Evolutionary conservation across 331 rosid species (phyloP).

Genomic region (Phaseolus coccineus): DNA sequence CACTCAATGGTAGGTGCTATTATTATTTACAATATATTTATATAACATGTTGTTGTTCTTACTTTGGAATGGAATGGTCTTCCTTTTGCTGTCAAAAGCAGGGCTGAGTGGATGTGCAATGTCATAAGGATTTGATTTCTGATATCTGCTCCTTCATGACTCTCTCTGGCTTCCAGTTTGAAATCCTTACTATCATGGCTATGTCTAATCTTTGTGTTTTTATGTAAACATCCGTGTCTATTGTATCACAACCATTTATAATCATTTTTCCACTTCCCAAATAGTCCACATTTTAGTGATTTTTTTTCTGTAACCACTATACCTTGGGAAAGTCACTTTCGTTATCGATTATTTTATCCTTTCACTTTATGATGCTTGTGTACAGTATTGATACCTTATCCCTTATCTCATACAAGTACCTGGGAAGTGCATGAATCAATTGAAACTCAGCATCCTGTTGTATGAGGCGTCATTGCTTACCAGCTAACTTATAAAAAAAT

Average conservation of each 20-base stretch:
- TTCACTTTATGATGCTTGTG: not conserved
- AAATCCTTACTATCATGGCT: not conserved
- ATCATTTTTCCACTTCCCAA: not conserved
- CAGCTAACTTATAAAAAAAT: constrained; percentile 5
- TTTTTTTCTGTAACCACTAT: not conserved
- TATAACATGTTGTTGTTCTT: not conserved
- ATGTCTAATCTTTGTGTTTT: not conserved
- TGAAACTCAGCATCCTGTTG: constrained; percentile 1
- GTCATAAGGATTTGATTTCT: constrained; percentile 6
- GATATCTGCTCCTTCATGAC: constrained; percentile 13
- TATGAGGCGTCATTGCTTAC: not conserved
- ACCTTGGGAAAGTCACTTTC: constrained; percentile 7
- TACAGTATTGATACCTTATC: not conserved
- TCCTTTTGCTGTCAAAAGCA: constrained; percentile 3
- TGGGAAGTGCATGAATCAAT: constrained; percentile 25
- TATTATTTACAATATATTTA: not conserved
- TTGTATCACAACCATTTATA: constrained; percentile 2
- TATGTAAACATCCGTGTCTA: not conserved
- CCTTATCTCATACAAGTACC: not conserved
- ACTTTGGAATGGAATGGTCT: not conserved
- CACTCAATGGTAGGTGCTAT: not conserved
- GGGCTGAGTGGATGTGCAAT: constrained; percentile 30
- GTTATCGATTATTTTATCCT: constrained; percentile 8
- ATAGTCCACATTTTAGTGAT: constrained; percentile 8
- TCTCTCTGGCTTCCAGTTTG: constrained; percentile 7